Conservation (phyloP, 306 rosid genomes). For the Prunus campanulata region DNA sequence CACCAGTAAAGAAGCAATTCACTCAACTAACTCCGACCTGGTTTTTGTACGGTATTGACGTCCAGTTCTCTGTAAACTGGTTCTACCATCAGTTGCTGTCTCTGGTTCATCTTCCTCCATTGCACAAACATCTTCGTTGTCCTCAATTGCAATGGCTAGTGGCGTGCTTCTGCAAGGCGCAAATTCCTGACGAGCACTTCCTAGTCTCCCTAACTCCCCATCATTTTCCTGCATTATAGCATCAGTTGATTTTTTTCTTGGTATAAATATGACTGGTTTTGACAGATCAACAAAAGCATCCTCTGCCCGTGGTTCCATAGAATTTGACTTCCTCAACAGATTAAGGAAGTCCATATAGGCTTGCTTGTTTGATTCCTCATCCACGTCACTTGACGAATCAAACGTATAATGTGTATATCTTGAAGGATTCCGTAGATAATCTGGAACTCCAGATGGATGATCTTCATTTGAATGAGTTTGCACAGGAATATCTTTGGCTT, state of each 20-base stretch:
- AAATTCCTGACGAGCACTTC: constrained; percentile 38
- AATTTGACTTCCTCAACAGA: constrained; percentile 44
- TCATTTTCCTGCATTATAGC: constrained; percentile 51
- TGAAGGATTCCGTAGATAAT: constrained; percentile 68
- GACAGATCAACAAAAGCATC: constrained; percentile 52
- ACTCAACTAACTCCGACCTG: constrained; percentile 40
- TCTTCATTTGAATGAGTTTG: constrained; percentile 25
- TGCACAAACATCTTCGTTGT: constrained; percentile 52
- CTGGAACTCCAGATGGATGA: constrained; percentile 50
- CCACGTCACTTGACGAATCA: constrained; percentile 53
- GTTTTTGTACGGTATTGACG: constrained; percentile 71
- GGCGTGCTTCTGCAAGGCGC: constrained; percentile 33
- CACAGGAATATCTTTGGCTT: constrained; percentile 28
- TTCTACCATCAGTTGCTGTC: constrained; percentile 26
- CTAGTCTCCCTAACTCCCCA: constrained; percentile 37
- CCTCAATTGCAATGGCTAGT: constrained; percentile 47
- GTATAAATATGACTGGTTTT: constrained; percentile 58
- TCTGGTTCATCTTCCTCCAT: constrained; percentile 90
- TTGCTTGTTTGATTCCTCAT: constrained; percentile 73
- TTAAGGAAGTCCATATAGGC: constrained; percentile 69
- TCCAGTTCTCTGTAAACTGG: constrained; percentile 41
- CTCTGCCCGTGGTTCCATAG: constrained; percentile 26
- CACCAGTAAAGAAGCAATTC: background rate
- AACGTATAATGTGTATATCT: constrained; percentile 72
- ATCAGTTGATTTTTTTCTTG: constrained; percentile 74